Evolutionary conservation across 176 grass and related monocot genomes (phyloP), one percentile per base, ranked within the genome.

Genomic region (Melocanna baccifera): DNA sequence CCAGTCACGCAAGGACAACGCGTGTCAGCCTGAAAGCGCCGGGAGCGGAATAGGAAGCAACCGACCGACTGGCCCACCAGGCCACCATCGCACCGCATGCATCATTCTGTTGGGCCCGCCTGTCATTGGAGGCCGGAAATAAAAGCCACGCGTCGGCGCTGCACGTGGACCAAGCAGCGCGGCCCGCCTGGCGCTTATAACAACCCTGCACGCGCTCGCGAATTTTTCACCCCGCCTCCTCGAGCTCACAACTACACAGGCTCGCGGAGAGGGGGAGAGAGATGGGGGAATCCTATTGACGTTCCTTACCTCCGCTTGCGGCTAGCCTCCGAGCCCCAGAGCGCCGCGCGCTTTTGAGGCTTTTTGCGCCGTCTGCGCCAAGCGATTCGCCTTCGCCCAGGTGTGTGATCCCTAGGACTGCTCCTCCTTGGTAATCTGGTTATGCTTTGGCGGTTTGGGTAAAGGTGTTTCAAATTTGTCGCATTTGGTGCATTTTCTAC

Each of bases 141-240:
- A 61, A 39, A 59, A 59, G 79, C 57, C 84, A 37, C 88, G 84
- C 73, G 73, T 61, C 88, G 84, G 79, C 78, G 79, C 12, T 26
- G 39, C 70, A 81, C 61, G 85, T 81, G 85, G 70, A 81, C 47
- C 77, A 32, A 45, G 8, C 47, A 48, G 40, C 67, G 29, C 52
- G 59, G 13, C 69, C 23, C 47, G 13, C 23, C 69, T 66, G 84
- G 77, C 77, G 47, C 48, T 10, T 87, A 75, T 81, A 15, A 47
- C 14, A 48, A 18, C 0, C n/a, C 30, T 1, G 61, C 41, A 55
- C 64, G 29, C 47, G 47, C 30, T 56, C 30, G 19, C 14, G 19
- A 7, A 19, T 36, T 43, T 57, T 39, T 59, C 65, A 34, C 8
- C 15, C 25, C 14, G 12, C 14, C 50, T 29, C 67, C 71, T 76